Percentiles rank a stretch among this genome's conserved stretches.
Conservation (phyloP, 2,329 filamentous ascomycete species). For the Penicillium sclerotigenum region DNA sequence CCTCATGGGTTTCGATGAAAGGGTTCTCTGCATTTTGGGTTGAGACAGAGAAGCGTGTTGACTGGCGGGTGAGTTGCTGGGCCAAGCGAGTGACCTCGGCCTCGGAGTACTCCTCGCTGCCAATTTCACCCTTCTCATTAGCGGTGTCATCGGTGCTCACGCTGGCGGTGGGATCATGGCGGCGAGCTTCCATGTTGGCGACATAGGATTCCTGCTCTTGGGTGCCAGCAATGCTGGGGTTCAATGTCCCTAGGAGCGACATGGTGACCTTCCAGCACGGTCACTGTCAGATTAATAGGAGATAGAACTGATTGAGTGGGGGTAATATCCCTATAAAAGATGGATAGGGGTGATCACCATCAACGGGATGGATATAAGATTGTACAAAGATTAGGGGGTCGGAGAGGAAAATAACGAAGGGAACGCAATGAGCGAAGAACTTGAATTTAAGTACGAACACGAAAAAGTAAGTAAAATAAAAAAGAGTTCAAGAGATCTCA, state of each 20-base stretch:
- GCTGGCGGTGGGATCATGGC: slow-evolving; percentile 22
- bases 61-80: slow-evolving; percentile 36
- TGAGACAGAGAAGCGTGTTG: slow-evolving; percentile 28
- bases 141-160: slow-evolving; percentile 29
- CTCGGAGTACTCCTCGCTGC: slow-evolving; percentile 27
- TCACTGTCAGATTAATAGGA: not conserved
- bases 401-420: not conserved
- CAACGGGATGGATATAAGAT: not conserved
- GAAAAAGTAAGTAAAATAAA: not conserved
- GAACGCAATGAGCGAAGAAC: not conserved
- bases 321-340: not conserved
- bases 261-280: slow-evolving; percentile 22
- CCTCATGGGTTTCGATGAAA: slow-evolving; percentile 34
- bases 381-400: not conserved
- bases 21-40: slow-evolving; percentile 31
- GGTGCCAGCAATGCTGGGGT: slow-evolving; percentile 24
- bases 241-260: slow-evolving; percentile 36
- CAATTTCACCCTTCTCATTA: slow-evolving; percentile 22
- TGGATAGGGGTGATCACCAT: not conserved
- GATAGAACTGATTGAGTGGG: not conserved
- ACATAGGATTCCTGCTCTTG: not conserved
- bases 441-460: not conserved
- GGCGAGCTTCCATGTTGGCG: slow-evolving; percentile 11
- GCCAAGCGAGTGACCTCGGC: slow-evolving; percentile 35
- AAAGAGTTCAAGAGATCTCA: not conserved